Percentiles rank a stretch among this genome's conserved stretches.
Conservation (phyloP, 1,139 yeast genomes). For the Sporopachydermia cereana region DNA sequence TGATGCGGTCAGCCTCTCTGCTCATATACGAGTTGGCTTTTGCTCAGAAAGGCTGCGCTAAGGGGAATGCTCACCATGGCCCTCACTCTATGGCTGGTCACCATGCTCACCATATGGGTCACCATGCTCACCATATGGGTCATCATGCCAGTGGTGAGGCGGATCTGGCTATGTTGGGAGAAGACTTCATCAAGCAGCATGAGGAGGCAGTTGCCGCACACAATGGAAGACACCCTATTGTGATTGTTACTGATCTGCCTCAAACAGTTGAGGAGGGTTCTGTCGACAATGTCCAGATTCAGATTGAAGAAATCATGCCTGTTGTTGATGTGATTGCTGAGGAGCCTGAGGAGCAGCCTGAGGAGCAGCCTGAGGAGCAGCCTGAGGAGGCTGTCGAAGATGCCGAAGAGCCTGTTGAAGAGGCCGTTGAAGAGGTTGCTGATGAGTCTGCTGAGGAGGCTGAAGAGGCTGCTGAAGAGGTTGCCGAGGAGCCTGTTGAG, state of each 20-base stretch:
- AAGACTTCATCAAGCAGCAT: not conserved
- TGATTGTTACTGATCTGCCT: not conserved
- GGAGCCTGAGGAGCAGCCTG: not conserved
- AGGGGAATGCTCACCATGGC: not conserved
- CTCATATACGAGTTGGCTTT: not conserved
- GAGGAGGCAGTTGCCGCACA: not conserved
- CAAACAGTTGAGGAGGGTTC: not conserved
- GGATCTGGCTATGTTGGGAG: not conserved
- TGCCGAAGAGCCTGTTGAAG: constrained; percentile 1
- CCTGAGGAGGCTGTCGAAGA: not conserved
- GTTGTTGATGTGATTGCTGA: not conserved
- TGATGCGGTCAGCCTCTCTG: not conserved
- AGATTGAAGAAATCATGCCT: not conserved
- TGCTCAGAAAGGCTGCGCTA: not conserved
- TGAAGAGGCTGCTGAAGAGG: not conserved
- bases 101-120: not conserved
- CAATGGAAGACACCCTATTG: not conserved
- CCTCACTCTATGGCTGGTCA: not conserved
- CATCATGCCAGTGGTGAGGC: not conserved
- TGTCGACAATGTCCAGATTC: constrained; percentile 1
- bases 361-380: too few relatives aligned
- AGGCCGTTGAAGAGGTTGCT: not conserved
- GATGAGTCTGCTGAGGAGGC: not conserved
- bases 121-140: not conserved
- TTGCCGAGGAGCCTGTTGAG: not conserved